Evolutionary conservation across 1,284 basidiomycete species (phyloP), one percentile per base, ranked within the genome.

Genomic region (Pseudozyma flocculosa): DNA sequence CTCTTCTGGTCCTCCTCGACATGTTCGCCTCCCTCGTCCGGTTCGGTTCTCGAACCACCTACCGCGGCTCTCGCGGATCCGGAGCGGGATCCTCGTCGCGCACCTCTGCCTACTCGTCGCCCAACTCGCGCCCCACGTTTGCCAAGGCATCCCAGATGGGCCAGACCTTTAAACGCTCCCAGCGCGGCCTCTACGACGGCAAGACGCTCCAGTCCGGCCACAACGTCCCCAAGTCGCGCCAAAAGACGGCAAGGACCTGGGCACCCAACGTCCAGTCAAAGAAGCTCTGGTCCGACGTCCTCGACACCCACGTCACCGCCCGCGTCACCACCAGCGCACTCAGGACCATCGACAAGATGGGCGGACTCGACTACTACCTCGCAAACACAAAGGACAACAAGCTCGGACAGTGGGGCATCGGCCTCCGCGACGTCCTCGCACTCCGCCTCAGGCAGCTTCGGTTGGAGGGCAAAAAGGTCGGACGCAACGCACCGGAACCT

Each of bases 111-210:
- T 67, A 61, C 42, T 78, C 75, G 3, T 76, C 74, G 4, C 67
- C 69, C 21, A 65, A 66, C 46, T 78, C 74, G 15, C 65, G 73
- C 22, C 56, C 61, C 9, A 64, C 73, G 3, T 47, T 54, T 10
- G 45, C 56, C 1, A 17, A 41, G 14, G 55, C 70, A 9, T 39
- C 61, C 17, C 46, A 54, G 13, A 40, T 52, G 11, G 73, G 74
- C 2, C 62, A 50, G 10, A 67, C 61, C 40, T 76, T 78, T 54
- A 76, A 78, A 47, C 61, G 74, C 14, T 52, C 72, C 18, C 75
- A 78, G 54, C 61, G 72, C 39, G 75, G 75, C 11, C 62, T 78
- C 8, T 78, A 69, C 56, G 68, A 78, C 42, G 72, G 74, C 40
- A 57, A 58, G 37, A 61, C 55, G 23, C 48, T 71, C 26, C 75